Evolutionary conservation across 257 asterid genomes (phyloP), one percentile per base, ranked within the genome.

Genomic region (Rauvolfia tetraphylla): DNA sequence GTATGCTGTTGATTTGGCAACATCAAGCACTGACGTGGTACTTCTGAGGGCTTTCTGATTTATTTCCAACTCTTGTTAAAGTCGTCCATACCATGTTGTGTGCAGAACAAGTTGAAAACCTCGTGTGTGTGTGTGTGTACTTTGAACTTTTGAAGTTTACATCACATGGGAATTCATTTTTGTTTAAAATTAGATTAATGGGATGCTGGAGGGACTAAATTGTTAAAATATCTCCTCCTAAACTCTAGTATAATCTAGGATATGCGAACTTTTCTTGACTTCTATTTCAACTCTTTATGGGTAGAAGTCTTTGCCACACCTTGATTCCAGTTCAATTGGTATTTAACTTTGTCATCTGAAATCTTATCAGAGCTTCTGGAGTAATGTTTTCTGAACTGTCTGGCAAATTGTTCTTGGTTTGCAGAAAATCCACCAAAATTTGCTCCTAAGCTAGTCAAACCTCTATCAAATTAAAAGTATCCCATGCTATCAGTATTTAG

Each of bases 1-100:
- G 77, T 80, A 79, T 67, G 92, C 98, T 72, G 72, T 91, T 83
- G 39, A 71, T 76, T 79, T 86, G 87, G 92, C 97, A 75, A 89
- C 85, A 81, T 89, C 92, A 76, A 82, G 85, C 68, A 48, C 23
- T 78, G 79, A 78, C 58, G 78, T 66, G 92, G 96, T 92, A 88
- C 75, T 81, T 70, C 71, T 65, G 75, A 17, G 54, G n/a, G 25
- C 70, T 79, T 29, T 41, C 44, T 62, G 46, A 67, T 29, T 2
- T 68, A 22, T 51, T 76, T 70, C 42, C 65, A 33, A 5, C 57
- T 75, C 68, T 29, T 38, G 14, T 38, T n/a, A 23, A 31, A 31
- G 39, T 31, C 51, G 17, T 69, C 29, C 38, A 31, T n/a, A 7
- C 61, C 56, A 33, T 27, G 18, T 48, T 71, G 41, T 4, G 0